phyloP scores from a whole-genome alignment of 164 flowering plant genomes.

The Warburgia ugandensis region DNA sequence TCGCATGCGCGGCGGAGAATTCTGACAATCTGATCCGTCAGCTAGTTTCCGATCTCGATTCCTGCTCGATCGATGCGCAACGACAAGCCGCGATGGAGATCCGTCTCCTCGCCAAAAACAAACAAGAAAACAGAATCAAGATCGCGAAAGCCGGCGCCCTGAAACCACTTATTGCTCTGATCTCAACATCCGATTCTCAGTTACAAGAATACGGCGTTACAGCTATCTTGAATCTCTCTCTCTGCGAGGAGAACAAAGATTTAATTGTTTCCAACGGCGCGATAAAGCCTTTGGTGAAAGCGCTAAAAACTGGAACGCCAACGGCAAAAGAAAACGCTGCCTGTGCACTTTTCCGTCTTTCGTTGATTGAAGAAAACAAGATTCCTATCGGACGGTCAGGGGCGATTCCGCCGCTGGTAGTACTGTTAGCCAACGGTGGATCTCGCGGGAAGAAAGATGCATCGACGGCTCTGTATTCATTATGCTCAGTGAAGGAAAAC shows the following conservation, averaged over 20 bases:
- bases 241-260: constrained; percentile 75
- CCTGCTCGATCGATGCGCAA: constrained; percentile 50
- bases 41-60: constrained; percentile 51
- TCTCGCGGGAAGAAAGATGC: constrained; percentile 85
- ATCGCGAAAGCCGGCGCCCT: constrained; percentile 67
- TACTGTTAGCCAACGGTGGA: constrained; percentile 51
- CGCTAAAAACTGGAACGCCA: constrained; percentile 55
- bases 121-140: constrained; percentile 58
- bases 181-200: constrained; percentile 49
- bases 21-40: constrained; percentile 50
- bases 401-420: constrained; percentile 68
- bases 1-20: constrained; percentile 46
- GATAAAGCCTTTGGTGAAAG: constrained; percentile 56
- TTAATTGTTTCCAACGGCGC: constrained; percentile 59
- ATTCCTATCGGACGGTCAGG: constrained; percentile 70
- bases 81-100: constrained; percentile 68
- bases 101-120: constrained; percentile 72
- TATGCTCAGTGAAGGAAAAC: constrained; percentile 67
- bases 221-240: constrained; percentile 64
- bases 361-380: constrained; percentile 62
- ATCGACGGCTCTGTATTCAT: constrained; percentile 61
- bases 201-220: constrained; percentile 79
- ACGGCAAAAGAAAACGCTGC: constrained; percentile 85
- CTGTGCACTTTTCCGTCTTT: constrained; percentile 72
- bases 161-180: constrained; percentile 46